Percentiles rank a stretch among this genome's conserved stretches.
phyloP scores from a whole-genome alignment of 345 rosid genomes.

The Citrus trifoliata region DNA sequence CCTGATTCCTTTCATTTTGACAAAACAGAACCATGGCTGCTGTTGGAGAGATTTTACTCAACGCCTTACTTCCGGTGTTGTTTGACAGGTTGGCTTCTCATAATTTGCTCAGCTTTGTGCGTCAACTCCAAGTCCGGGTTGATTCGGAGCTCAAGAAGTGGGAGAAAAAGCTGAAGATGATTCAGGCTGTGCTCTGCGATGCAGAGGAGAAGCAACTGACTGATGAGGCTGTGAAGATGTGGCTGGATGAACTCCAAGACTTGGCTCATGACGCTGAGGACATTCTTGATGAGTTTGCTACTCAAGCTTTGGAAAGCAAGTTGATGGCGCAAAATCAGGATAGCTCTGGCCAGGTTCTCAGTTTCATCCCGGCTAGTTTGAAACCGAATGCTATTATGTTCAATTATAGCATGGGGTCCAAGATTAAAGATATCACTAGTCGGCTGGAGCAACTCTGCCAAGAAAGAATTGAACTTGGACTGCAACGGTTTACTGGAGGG shows the following conservation, averaged over 20 bases:
- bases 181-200: not conserved
- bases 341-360: not conserved
- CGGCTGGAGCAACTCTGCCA: not conserved
- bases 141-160: not conserved
- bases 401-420: not conserved
- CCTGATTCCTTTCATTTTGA: too few relatives aligned
- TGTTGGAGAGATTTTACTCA: not conserved
- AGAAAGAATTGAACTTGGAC: not conserved
- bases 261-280: constrained; percentile 6
- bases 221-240: not conserved
- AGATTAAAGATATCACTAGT: not conserved
- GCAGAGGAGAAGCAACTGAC: constrained; percentile 1
- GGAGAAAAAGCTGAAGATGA: not conserved
- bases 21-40: too few relatives aligned
- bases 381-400: not conserved
- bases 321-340: not conserved
- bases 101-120: not conserved
- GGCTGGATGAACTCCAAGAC: constrained; percentile 1
- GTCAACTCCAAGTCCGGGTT: not conserved
- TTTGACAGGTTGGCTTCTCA: not conserved
- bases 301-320: not conserved
- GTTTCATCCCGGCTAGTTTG: not conserved
- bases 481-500: not conserved
- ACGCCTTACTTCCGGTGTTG: not conserved
- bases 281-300: constrained; percentile 1